Base-by-base conservation (phyloP, 495 filamentous ascomycete genomes). In the Penicillium mononematosum region DNA sequence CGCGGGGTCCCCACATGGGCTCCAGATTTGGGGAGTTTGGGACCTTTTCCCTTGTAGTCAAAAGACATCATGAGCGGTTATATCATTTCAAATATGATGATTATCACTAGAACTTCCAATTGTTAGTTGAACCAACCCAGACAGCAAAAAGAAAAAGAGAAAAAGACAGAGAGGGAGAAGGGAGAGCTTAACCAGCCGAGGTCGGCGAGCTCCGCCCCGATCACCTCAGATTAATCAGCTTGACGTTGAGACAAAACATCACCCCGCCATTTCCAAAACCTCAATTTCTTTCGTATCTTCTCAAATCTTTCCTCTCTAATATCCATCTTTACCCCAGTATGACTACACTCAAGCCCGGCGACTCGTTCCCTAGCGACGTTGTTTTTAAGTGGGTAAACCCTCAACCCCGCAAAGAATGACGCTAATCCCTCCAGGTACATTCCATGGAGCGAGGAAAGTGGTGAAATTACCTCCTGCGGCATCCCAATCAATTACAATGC, bases 281-380 rank as follows among this genome's bases (percentile, higher is more conserved):
- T 45, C 52, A 20, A 52, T 36, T 19, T 19, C 31, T 49, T 36
- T n/a, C 55, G 25, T 24, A 61, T 62, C 59, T 34, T 59, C 11
- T 39, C 16, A 25, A 6, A 64, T 62, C 59, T 34, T 59, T 46
- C 1, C 12, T 27, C 11, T 39, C 36, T 60, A 60, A 87, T 31
- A 36, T 31, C 19, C 24, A 38, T 4, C 16, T 32, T 32, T 7
- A 39, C 8, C 20, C 19, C 55, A 62, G 20, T 24, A 69, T 91
- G 88, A 63, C 87, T 65, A 73, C 78, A 53, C 84, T 94, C 73
- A 85, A 90, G 62, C 75, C 83, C 60, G 92, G 91, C 57, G 89
- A 96, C 65, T 74, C 76, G 61, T 95, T 98, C 78, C 92, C 92
- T 59, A 70, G 75, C 49, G 88, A 81, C 62, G 88, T 96, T 4